Percentiles rank a stretch among this genome's conserved stretches.
Conservation (phyloP, 805 yeast genomes). For the Pichia phayaonensis region DNA sequence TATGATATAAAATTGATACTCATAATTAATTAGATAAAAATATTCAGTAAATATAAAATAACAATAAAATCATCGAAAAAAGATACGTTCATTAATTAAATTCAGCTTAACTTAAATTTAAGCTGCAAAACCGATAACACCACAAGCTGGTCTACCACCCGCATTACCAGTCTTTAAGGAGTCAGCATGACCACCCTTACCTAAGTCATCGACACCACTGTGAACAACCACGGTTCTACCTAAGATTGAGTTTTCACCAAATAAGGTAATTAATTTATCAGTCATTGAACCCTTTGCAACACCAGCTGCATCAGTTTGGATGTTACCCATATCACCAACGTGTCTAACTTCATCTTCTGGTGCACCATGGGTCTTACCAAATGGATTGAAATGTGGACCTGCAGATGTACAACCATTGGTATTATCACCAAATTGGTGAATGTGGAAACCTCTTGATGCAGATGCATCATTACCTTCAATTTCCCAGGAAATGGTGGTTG, state of each 20-base stretch:
- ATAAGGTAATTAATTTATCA: conserved; percentile 68
- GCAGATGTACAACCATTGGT: conserved; percentile 99
- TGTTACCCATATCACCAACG: conserved; percentile 96
- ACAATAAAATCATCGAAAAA: too few relatives aligned
- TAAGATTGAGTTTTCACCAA: conserved; percentile 80
- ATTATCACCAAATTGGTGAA: conserved; percentile 97
- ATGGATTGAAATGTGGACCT: conserved; percentile 96
- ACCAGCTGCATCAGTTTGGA: conserved; percentile 80
- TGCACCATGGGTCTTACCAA: conserved; percentile 83
- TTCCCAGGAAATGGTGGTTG: conserved; percentile 84
- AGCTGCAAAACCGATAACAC: conserved; percentile 80
- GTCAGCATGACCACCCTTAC: conserved; percentile 88
- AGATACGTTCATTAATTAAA: background rate
- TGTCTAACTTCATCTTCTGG: conserved; percentile 77
- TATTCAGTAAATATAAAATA: too few relatives aligned
- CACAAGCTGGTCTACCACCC: conserved; percentile 97
- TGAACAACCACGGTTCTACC: conserved; percentile 97
- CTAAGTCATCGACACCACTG: conserved; percentile 88
- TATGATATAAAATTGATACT: too few relatives aligned
- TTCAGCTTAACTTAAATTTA: conserved; percentile 16
- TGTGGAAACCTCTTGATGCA: conserved; percentile 94
- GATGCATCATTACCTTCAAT: conserved; percentile 83
- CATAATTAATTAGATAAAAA: too few relatives aligned
- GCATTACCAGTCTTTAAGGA: conserved; percentile 95
- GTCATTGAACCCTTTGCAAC: conserved; percentile 84